A percentile compares a stretch with the other conserved stretches of the same genome.
These are phyloP conservation scores for Suhomyces pyralidae DNA, from an alignment of 805 yeast species.

Conservation along the genomic window DNA sequence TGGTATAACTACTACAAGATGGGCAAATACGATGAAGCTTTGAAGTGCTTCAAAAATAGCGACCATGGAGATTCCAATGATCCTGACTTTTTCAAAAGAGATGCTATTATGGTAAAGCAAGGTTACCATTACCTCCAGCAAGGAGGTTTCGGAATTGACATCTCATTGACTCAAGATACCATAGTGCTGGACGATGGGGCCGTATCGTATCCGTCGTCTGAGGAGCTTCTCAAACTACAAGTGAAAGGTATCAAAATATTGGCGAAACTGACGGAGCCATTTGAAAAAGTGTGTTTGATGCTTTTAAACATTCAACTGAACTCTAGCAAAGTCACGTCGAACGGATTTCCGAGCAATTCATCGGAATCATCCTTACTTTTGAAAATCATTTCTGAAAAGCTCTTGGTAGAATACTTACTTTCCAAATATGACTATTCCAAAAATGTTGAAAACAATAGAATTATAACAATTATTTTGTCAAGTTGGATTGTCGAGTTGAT, in stretches of 20 bases:
- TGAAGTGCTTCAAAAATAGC: slow-evolving; percentile 8
- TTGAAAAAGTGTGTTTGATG: slow-evolving; percentile 67
- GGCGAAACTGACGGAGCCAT: slow-evolving; percentile 61
- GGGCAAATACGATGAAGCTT: slow-evolving; percentile 40
- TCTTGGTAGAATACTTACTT: slow-evolving; percentile 34
- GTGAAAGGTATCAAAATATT: slow-evolving; percentile 44
- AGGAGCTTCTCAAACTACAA: slow-evolving; percentile 22
- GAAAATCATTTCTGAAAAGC: slow-evolving; percentile 16
- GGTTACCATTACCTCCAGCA: slow-evolving; percentile 45
- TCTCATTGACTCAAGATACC: slow-evolving; percentile 9
- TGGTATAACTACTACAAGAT: slow-evolving; percentile 52
- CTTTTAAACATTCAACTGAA: slow-evolving; percentile 19
- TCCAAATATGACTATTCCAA: slow-evolving; percentile 26
- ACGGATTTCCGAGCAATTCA: neutral
- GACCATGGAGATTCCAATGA: neutral
- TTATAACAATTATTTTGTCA: slow-evolving; percentile 46
- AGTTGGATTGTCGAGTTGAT: slow-evolving; percentile 66
- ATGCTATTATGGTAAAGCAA: slow-evolving; percentile 50
- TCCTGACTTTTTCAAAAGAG: slow-evolving; percentile 23
- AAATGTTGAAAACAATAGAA: slow-evolving; percentile 23
- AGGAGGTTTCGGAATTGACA: slow-evolving; percentile 33
- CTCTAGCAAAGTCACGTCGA: neutral
- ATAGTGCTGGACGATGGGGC: neutral
- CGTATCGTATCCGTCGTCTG: neutral
- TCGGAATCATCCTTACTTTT: neutral